These are phyloP conservation scores for Fonsecaea monophora DNA, from an alignment of 2,329 filamentous ascomycete genomes.

Conservation along the genomic window DNA sequence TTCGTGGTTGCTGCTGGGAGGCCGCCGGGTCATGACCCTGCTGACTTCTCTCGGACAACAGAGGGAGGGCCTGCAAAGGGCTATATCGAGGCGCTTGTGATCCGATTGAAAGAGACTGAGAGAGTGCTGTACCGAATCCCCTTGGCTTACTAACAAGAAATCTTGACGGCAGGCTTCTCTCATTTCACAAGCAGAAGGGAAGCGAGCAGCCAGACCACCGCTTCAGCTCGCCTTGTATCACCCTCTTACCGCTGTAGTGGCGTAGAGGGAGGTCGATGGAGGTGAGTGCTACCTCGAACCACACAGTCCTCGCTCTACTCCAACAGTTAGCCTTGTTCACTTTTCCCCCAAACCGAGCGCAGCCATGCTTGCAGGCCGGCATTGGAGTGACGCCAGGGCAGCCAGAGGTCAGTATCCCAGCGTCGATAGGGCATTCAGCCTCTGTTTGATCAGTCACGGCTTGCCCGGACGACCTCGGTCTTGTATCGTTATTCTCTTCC, in stretches of 20 bases:
- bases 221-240: too few relatives aligned
- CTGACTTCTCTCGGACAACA: slow-evolving; percentile 29
- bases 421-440: background rate
- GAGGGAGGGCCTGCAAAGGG: slow-evolving; percentile 55
- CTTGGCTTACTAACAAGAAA: slow-evolving; percentile 42
- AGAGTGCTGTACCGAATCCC: slow-evolving; percentile 45
- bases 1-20: slow-evolving; percentile 6
- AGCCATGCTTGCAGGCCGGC: background rate
- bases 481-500: background rate
- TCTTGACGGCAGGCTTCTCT: slow-evolving; percentile 40
- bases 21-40: background rate
- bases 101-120: slow-evolving; percentile 51
- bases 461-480: slow-evolving; percentile 10
- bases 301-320: background rate
- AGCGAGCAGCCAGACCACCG: too few relatives aligned
- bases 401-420: background rate
- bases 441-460: background rate
- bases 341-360: background rate
- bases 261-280: too few relatives aligned
- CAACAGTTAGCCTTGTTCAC: background rate
- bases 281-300: too few relatives aligned
- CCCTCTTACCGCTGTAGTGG: too few relatives aligned
- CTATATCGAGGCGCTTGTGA: slow-evolving; percentile 52
- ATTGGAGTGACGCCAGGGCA: background rate
- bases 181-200: background rate